These are phyloP conservation scores for Leccinum griseonigrum DNA, from an alignment of 1,284 basidiomycete genomes.

Conservation along the genomic window DNA sequence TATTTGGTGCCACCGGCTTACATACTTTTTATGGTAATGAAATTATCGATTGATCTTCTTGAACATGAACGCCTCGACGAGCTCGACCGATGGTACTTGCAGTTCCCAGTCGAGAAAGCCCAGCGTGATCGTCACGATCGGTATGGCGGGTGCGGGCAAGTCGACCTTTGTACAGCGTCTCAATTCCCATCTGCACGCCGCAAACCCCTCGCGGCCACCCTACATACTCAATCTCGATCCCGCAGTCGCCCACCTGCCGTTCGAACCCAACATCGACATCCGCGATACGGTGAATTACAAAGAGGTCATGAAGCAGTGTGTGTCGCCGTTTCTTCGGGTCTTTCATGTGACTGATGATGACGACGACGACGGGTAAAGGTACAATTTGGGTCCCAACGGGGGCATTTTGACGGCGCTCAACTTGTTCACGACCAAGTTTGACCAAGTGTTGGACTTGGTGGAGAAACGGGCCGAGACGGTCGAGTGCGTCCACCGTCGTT, in stretches of 20 bases:
- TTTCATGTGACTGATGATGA: constrained; percentile 17
- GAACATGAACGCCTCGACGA: constrained; percentile 16
- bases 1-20: not conserved
- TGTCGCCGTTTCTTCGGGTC: constrained; percentile 29
- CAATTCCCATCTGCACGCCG: constrained; percentile 78
- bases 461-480: constrained; percentile 88
- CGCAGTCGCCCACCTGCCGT: constrained; percentile 88
- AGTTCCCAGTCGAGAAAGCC: constrained; percentile 51
- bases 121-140: constrained; percentile 83
- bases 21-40: constrained; percentile 23
- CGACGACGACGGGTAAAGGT: constrained; percentile 46
- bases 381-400: constrained; percentile 97
- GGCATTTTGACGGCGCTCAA: constrained; percentile 97
- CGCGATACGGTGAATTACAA: constrained; percentile 97
- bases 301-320: constrained; percentile 99
- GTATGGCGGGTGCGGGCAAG: constrained; percentile 95
- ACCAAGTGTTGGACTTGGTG: constrained; percentile 91
- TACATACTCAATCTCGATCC: constrained; percentile 99
- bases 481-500: constrained; percentile 60
- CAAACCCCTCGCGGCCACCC: constrained; percentile 64
- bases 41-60: not conserved
- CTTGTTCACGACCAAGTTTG: constrained; percentile 98
- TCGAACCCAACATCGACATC: constrained; percentile 97
- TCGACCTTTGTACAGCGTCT: constrained; percentile 95
- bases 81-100: constrained; percentile 1